A percentile compares a stretch with the other conserved stretches of the same genome.
These are phyloP conservation scores for Ceratobasidium sp. DNA, from an alignment of 1,284 basidiomycete genomes.

Conservation along the genomic window DNA sequence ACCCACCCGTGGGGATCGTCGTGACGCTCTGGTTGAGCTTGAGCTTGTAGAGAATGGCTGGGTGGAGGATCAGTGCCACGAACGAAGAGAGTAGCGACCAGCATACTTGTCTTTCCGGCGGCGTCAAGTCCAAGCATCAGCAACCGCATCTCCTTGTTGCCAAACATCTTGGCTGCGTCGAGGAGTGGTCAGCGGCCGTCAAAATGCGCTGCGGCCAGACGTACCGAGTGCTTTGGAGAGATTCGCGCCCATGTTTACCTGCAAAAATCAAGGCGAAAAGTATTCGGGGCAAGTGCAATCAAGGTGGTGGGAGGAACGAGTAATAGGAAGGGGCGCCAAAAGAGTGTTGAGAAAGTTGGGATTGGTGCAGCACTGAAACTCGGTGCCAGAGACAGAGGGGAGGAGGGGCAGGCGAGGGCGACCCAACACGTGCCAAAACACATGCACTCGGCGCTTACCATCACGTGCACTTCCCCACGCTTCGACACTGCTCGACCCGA, in stretches of 20 bases:
- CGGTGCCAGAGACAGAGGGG: background rate
- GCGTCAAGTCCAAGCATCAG: constrained; percentile 90
- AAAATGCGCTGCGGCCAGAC: background rate
- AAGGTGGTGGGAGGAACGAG: background rate
- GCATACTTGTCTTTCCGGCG: constrained; percentile 88
- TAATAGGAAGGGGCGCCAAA: constrained; percentile 1
- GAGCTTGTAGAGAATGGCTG: constrained; percentile 98
- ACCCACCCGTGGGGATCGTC: constrained; percentile 78
- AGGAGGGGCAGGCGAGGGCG: background rate
- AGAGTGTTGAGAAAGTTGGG: constrained; percentile 33
- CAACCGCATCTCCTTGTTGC: constrained; percentile 69
- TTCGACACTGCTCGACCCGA: background rate
- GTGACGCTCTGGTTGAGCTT: constrained; percentile 99
- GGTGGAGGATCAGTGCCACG: constrained; percentile 17
- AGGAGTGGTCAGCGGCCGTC: background rate
- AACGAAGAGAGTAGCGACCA: constrained; percentile 38
- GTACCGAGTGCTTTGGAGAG: constrained; percentile 47
- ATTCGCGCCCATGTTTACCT: constrained; percentile 54
- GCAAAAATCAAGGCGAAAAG: background rate
- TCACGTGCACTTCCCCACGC: constrained; percentile 26
- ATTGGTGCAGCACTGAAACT: background rate
- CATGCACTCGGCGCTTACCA: background rate
- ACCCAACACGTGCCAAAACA: constrained; percentile 35
- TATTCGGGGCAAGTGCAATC: background rate
- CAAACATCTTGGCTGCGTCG: constrained; percentile 58